Conservation (phyloP, 2,329 filamentous ascomycete species). For the Ophiostoma perfectum region DNA sequence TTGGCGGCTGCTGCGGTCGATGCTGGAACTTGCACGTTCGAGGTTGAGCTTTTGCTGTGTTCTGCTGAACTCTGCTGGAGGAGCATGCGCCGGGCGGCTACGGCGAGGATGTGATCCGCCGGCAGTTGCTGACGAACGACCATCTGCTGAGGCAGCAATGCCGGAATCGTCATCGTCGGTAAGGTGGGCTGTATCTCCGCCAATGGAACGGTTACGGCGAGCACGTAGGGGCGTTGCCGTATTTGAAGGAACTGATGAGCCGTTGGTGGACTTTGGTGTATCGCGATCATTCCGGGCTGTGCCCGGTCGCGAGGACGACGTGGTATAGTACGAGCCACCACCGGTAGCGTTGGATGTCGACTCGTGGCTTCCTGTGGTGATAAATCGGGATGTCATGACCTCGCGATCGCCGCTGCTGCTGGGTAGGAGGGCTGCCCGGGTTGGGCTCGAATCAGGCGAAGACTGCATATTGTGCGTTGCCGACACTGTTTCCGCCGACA, state of each 20-base stretch:
- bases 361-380: slow-evolving; percentile 39
- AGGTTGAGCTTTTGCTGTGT: slow-evolving; percentile 73
- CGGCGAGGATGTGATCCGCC: slow-evolving; percentile 20
- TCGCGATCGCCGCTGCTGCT: slow-evolving; percentile 42
- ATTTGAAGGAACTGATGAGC: background rate
- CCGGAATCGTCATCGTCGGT: slow-evolving; percentile 17
- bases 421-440: slow-evolving; percentile 18
- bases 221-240: slow-evolving; percentile 7
- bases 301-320: slow-evolving; percentile 29
- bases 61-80: slow-evolving; percentile 54
- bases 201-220: slow-evolving; percentile 15
- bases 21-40: slow-evolving; percentile 65
- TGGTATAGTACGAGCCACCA: slow-evolving; percentile 49
- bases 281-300: slow-evolving; percentile 19
- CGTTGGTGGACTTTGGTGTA: slow-evolving; percentile 32
- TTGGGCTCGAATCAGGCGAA: slow-evolving; percentile 32
- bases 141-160: background rate
- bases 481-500: slow-evolving; percentile 50
- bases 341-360: slow-evolving; percentile 46
- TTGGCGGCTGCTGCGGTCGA: slow-evolving; percentile 55
- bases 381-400: slow-evolving; percentile 56
- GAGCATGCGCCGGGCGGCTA: slow-evolving; percentile 24
- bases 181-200: slow-evolving; percentile 7
- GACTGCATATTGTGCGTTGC: slow-evolving; percentile 25
- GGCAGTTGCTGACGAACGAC: background rate